Base-by-base conservation (phyloP, 805 yeast species). In the Sugiyamaella floridensis region DNA sequence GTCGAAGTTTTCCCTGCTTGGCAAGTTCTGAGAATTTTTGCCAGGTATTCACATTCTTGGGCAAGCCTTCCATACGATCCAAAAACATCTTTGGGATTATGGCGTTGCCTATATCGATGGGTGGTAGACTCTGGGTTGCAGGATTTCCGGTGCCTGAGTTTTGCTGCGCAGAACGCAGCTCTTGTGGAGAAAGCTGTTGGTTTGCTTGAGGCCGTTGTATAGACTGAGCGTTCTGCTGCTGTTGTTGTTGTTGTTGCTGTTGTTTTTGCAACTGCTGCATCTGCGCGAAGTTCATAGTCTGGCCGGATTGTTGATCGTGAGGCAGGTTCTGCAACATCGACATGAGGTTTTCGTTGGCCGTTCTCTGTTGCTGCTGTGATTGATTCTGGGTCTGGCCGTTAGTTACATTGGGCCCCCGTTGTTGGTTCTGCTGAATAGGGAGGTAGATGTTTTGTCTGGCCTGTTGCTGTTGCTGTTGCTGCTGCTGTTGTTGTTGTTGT, bases 21-120 rank as follows among this genome's bases (percentile, higher is more conserved):
- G 81, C 68, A 59, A 82, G 76, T 43, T 82, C 84, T 66, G 82
- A 80, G 28, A 88, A 80, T 63, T 82, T 86, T 19, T 81, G 79
- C 96, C 96, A 89, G 6, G 95, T 86, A 59, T 78, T 83, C 28
- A 83, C 83, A 48, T 82, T 84, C 12, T 83, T 83, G 0, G 97
- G 97, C 34, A 88, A 72, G 46, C 79, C 83, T 9, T 95, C 95
- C 46, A 88, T 77, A 60, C 79, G 79, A 50, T 77, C 74, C 18
- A 88, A 68, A 22, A 88, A 66, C 1, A 80, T 78, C 14, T 78
- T 78, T 0, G 96, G 96, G 48, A 89, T 87, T 2, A 87, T 89
- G 1, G 81, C 71, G 43, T 79, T 80, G 56, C 83, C 79, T 63
- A 86, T 69, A 52, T 55, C 63, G 37, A 32, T 14, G 9, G 7